Percentiles rank a stretch among this genome's conserved stretches.
phyloP scores from a whole-genome alignment of 2,329 filamentous ascomycete species.

The Alternaria solani region DNA sequence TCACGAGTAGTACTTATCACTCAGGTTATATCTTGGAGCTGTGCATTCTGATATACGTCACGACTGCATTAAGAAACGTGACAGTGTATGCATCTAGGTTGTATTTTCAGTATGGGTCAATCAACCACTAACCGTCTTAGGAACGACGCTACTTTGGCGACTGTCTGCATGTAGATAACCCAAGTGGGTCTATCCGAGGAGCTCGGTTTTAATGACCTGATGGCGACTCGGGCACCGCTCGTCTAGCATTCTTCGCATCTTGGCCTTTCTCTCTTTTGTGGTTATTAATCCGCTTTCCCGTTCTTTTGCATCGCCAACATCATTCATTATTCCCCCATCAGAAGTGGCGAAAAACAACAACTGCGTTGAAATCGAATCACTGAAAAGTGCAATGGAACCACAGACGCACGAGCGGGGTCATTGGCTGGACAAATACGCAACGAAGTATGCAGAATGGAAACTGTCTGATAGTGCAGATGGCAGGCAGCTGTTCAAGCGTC shows the following conservation, averaged over 20 bases:
- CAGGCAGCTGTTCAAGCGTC: conserved; percentile 42
- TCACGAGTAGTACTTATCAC: background rate
- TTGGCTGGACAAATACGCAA: conserved; percentile 54
- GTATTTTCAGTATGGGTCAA: background rate
- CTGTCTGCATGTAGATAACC: background rate
- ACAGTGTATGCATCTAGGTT: background rate
- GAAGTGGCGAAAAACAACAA: background rate
- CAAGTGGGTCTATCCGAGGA: background rate
- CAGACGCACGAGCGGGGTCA: conserved; percentile 19
- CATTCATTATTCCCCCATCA: background rate
- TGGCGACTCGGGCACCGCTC: background rate
- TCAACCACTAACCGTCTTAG: background rate
- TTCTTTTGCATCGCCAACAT: background rate
- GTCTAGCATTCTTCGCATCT: background rate
- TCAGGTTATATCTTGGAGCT: background rate
- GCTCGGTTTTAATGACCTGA: background rate
- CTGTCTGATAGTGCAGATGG: conserved; percentile 16
- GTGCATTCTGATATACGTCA: background rate
- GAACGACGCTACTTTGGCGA: conserved; percentile 9
- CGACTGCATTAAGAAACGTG: background rate
- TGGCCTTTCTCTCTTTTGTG: background rate
- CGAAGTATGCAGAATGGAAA: conserved; percentile 51
- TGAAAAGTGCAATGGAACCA: background rate
- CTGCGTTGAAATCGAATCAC: background rate
- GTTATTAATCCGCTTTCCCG: background rate